Evolutionary conservation across 768 basidiomycete species (phyloP), one percentile per base, ranked within the genome.

Genomic region (Panaeolus papilionaceus): DNA sequence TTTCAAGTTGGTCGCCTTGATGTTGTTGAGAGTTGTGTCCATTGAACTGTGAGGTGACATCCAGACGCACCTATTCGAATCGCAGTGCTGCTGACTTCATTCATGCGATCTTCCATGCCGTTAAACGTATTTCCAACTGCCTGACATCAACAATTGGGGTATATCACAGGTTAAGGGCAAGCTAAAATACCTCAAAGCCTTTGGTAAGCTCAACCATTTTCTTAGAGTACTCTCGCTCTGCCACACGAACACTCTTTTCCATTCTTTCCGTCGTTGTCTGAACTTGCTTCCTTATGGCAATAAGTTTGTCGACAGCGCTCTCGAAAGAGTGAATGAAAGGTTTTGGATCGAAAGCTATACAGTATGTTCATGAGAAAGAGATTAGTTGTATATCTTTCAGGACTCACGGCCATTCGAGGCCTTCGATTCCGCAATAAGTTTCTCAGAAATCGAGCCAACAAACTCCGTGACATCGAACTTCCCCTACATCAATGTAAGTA

Each of bases 311-410:
- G 11, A 99, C 90, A 0, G 94, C 93, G 18, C 89, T 88, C 72
- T 99, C 98, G 70, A 99, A 97, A 3, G 93, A 95, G 64, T 87
- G 83, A 68, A 98, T 92, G 79, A 98, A 98, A 0, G 96, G 95
- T 73, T 92, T 91, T 4, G 96, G 95, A 73, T 97, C 90, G 74
- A 97, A 97, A n/a, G 96, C 95, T 96, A 51, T 23, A 33, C 33
- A 67, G n/a, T 14, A 18, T 18, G 12, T 16, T 38, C 42, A 39
- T 44, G 26, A 54, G 26, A 42, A 65, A 62, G 12, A 39, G n/a
- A 28, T 49, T 62, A n/a, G 38, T 28, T 16, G 4, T n/a, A n/a
- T 33, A 26, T 44, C 38, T 61, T 42, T 40, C 10, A 58, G 23
- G 39, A 82, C 79, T 63, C 70, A 92, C 95, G 95, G 64, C 94